These are phyloP conservation scores for Arabidopsis arenosa DNA, from an alignment of 345 rosid species.

Conservation along the genomic window DNA sequence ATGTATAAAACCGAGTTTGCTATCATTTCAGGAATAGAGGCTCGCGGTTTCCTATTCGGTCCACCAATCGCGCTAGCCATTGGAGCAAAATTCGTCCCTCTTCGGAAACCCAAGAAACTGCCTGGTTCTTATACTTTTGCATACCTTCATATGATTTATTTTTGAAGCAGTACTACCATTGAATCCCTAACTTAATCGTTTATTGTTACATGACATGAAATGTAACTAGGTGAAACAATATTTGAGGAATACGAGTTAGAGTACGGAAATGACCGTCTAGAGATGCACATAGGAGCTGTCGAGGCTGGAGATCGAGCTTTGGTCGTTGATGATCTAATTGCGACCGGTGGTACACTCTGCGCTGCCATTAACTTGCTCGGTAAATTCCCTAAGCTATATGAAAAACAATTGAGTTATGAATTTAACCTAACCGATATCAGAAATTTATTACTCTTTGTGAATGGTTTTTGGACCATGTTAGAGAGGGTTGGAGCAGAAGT, in stretches of 20 bases:
- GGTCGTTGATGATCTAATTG: constrained; percentile 90
- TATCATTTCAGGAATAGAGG: constrained; percentile 78
- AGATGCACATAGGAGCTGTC: constrained; percentile 95
- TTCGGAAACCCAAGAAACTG: constrained; percentile 88
- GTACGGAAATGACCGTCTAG: constrained; percentile 87
- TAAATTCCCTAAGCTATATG: constrained; percentile 30
- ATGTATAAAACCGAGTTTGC: not conserved
- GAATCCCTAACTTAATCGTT: not conserved
- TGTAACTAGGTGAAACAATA: constrained; percentile 71
- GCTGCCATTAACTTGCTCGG: constrained; percentile 95
- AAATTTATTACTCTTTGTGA: constrained; percentile 14
- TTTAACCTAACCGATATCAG: constrained; percentile 14
- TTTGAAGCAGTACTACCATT: not conserved
- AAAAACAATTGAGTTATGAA: not conserved
- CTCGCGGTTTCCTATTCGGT: constrained; percentile 94
- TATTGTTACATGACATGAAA: constrained; percentile 29
- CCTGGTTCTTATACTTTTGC: constrained; percentile 61
- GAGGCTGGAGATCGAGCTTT: constrained; percentile 74
- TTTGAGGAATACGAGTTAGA: constrained; percentile 86
- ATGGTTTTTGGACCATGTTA: constrained; percentile 36
- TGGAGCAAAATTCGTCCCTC: constrained; percentile 95
- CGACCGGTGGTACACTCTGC: constrained; percentile 95
- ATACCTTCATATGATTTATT: constrained; percentile 1
- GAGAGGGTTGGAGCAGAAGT: constrained; percentile 94
- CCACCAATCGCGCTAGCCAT: constrained; percentile 97